Percentiles rank a stretch among this genome's conserved stretches.
Conservation (phyloP, 257 asterid genomes). For the Gentiana straminea region DNA sequence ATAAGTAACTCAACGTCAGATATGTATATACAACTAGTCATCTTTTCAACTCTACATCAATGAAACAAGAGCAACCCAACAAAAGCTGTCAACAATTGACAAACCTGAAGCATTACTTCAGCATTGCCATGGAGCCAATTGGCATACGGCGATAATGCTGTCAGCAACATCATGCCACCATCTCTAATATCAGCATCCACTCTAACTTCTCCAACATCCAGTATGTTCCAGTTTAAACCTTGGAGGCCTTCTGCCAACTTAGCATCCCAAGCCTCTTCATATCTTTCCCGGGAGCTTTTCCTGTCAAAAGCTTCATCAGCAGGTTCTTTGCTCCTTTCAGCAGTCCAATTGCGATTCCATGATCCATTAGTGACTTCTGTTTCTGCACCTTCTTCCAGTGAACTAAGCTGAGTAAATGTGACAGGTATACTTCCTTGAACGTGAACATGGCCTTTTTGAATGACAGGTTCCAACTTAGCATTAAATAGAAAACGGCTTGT, state of each 20-base stretch:
- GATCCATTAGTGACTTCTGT: constrained; percentile 58
- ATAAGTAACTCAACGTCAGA: too few species aligned
- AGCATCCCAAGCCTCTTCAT: constrained; percentile 80
- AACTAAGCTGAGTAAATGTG: constrained; percentile 54
- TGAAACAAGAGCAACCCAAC: too few species aligned
- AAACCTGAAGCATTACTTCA: constrained; percentile 92
- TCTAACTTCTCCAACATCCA: constrained; percentile 96
- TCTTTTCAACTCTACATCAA: too few species aligned
- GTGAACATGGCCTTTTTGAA: constrained; percentile 87
- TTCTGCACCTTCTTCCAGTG: constrained; percentile 58
- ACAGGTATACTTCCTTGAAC: constrained; percentile 94
- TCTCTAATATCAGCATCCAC: constrained; percentile 96
- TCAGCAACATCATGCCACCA: constrained; percentile 95
- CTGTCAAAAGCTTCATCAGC: constrained; percentile 63
- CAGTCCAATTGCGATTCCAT: constrained; percentile 68
- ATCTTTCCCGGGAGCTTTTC: constrained; percentile 66
- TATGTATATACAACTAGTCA: too few species aligned
- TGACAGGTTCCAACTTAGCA: constrained; percentile 86
- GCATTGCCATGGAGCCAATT: constrained; percentile 99
- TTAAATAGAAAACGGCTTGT: constrained; percentile 80
- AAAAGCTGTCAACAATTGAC: constrained; percentile 11
- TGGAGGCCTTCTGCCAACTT: constrained; percentile 86
- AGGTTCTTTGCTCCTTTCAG: constrained; percentile 48
- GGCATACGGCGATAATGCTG: constrained; percentile 95
- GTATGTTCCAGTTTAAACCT: constrained; percentile 89